phyloP scores from a whole-genome alignment of 2,329 filamentous ascomycete genomes.

The Venturia effusa region DNA sequence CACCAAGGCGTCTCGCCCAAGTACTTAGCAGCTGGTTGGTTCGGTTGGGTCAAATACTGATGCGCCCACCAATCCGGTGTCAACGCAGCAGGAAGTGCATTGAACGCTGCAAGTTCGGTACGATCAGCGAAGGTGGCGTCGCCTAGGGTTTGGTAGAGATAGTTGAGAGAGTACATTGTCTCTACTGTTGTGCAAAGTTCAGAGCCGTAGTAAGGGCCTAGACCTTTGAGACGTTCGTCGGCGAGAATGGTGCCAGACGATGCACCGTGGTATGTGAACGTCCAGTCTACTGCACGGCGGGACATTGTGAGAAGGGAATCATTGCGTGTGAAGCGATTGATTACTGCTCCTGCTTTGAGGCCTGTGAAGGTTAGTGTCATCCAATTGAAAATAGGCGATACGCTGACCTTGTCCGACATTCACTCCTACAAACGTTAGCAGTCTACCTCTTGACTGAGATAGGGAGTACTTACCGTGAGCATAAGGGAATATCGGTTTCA shows the following conservation, averaged over 20 bases:
- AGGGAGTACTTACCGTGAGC: slow-evolving; percentile 12
- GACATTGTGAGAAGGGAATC: slow-evolving; percentile 30
- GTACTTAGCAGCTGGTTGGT: slow-evolving; percentile 39
- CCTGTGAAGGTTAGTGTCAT: slow-evolving; percentile 20
- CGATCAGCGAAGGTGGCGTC: slow-evolving; percentile 38
- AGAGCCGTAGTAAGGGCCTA: slow-evolving; percentile 32
- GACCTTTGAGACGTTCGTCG: slow-evolving; percentile 37
- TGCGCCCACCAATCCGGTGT: slow-evolving; percentile 45
- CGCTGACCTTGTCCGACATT: slow-evolving; percentile 18
- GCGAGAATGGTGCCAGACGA: slow-evolving; percentile 38
- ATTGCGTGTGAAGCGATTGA: slow-evolving; percentile 35
- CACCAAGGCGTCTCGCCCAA: slow-evolving; percentile 35
- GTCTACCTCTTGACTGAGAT: not conserved
- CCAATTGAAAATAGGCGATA: not conserved
- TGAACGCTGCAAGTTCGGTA: slow-evolving; percentile 44
- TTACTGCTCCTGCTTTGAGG: slow-evolving; percentile 35
- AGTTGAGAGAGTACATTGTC: slow-evolving; percentile 40
- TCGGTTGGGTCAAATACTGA: slow-evolving; percentile 44
- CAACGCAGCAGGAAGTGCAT: slow-evolving; percentile 42
- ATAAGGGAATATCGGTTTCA: slow-evolving; percentile 16
- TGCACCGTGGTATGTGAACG: slow-evolving; percentile 37
- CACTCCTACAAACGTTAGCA: slow-evolving; percentile 11
- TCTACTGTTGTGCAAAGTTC: slow-evolving; percentile 44
- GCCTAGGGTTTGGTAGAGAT: slow-evolving; percentile 40
- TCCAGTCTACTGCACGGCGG: slow-evolving; percentile 35